phyloP scores from a whole-genome alignment of 2,329 filamentous ascomycete genomes.

The Aspergillus felis region DNA sequence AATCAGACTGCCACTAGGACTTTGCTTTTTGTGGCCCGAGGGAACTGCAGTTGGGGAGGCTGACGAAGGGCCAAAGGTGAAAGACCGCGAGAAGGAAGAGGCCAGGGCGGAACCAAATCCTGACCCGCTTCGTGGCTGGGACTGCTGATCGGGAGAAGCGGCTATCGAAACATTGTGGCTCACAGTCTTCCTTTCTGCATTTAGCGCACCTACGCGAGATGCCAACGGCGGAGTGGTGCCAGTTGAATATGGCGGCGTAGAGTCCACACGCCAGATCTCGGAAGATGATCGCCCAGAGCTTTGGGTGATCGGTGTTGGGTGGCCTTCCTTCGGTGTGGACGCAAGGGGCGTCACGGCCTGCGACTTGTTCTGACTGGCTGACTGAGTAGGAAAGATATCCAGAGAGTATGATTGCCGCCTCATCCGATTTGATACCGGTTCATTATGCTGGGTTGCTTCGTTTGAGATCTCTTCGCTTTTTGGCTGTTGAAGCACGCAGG shows the following conservation, averaged over 20 bases:
- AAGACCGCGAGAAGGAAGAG: constrained; percentile 44
- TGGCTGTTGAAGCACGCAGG: constrained; percentile 55
- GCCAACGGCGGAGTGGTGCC: constrained; percentile 50
- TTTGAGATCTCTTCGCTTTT: constrained; percentile 37
- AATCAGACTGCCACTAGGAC: constrained; percentile 34
- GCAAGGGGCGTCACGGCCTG: constrained; percentile 35
- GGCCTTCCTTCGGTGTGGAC: constrained; percentile 30
- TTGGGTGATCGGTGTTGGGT: constrained; percentile 31
- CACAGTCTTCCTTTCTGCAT: constrained; percentile 40
- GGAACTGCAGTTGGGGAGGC: constrained; percentile 38
- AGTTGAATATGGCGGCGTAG: constrained; percentile 50
- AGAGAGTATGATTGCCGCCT: constrained; percentile 44
- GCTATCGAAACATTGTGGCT: constrained; percentile 39
- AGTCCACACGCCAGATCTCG: constrained; percentile 48
- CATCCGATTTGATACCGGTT: constrained; percentile 33
- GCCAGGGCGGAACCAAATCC: constrained; percentile 41
- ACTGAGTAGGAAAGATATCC: constrained; percentile 44
- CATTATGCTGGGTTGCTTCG: constrained; percentile 10
- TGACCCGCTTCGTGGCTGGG: constrained; percentile 35
- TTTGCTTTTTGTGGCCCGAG: constrained; percentile 34
- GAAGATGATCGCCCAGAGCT: constrained; percentile 50
- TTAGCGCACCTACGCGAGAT: constrained; percentile 39
- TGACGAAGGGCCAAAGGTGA: constrained; percentile 42
- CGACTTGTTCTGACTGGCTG: constrained; percentile 41
- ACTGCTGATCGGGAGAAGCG: constrained; percentile 40